Evolutionary conservation across 2,329 filamentous ascomycete species (phyloP).

Genomic region (Byssoonygena ceratinophila): DNA sequence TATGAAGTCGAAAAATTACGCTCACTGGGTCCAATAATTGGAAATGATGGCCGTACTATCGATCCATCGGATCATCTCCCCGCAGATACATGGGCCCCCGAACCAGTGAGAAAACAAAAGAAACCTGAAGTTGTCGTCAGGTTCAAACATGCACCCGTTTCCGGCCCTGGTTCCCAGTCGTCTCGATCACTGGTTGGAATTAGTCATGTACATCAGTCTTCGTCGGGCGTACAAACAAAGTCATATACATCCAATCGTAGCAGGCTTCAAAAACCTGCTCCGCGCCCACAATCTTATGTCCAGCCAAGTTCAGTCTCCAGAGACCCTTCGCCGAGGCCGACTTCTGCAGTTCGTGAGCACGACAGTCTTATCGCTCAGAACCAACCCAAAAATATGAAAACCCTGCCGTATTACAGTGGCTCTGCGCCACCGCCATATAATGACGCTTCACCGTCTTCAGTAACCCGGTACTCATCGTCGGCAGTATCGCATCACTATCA

Average conservation of each 20-base stretch:
- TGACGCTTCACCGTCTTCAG: constrained; percentile 20
- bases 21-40: constrained; percentile 49
- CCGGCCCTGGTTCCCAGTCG: constrained; percentile 19
- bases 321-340: constrained; percentile 15
- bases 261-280: constrained; percentile 15
- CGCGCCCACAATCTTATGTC: constrained; percentile 15
- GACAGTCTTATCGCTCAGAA: background rate
- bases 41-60: constrained; percentile 53
- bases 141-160: constrained; percentile 33
- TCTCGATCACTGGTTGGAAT: constrained; percentile 28
- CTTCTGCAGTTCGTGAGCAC: background rate
- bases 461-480: constrained; percentile 24
- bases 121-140: constrained; percentile 41
- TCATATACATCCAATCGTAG: constrained; percentile 8
- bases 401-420: constrained; percentile 6
- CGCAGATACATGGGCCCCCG: constrained; percentile 55
- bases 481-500: constrained; percentile 26
- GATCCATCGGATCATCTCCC: constrained; percentile 57
- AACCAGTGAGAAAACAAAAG: constrained; percentile 49
- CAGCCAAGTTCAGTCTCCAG: constrained; percentile 18
- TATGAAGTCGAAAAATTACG: constrained; percentile 31
- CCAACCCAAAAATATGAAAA: constrained; percentile 2
- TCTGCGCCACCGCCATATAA: constrained; percentile 6
- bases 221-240: background rate
- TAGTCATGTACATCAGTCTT: constrained; percentile 16